Conservation (phyloP, 306 rosid species). For the Carpinus fangiana region DNA sequence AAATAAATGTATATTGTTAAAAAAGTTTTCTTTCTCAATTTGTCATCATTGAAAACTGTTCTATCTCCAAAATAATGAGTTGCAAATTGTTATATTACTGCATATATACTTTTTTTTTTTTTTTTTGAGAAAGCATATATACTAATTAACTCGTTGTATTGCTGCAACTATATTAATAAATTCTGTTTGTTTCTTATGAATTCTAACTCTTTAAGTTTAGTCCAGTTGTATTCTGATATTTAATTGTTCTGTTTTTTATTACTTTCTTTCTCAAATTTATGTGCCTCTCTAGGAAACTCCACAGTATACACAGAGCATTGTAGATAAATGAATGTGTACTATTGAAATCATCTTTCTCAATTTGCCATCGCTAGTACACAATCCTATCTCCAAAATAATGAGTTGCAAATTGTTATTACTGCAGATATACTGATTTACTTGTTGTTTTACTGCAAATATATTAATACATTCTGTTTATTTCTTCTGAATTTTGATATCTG, state of each 20-base stretch:
- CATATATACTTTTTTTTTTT: too few relatives aligned
- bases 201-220: slow-evolving; percentile 66
- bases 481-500: neutral
- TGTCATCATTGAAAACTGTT: neutral
- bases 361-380: neutral
- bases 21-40: neutral
- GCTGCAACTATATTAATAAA: too few relatives aligned
- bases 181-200: neutral
- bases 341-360: neutral
- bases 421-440: neutral
- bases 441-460: neutral
- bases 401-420: neutral
- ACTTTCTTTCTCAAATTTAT: neutral
- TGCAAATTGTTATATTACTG: neutral
- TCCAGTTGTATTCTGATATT: slow-evolving; percentile 65
- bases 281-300: slow-evolving; percentile 7
- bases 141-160: too few relatives aligned
- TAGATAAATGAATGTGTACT: neutral
- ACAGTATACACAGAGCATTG: neutral
- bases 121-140: too few relatives aligned
- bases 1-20: neutral
- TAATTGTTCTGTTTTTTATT: slow-evolving; percentile 27
- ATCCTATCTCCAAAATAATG: neutral
- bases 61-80: neutral
- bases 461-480: neutral